phyloP scores from a whole-genome alignment of 345 rosid genomes.

The Nasturtium officinale region DNA sequence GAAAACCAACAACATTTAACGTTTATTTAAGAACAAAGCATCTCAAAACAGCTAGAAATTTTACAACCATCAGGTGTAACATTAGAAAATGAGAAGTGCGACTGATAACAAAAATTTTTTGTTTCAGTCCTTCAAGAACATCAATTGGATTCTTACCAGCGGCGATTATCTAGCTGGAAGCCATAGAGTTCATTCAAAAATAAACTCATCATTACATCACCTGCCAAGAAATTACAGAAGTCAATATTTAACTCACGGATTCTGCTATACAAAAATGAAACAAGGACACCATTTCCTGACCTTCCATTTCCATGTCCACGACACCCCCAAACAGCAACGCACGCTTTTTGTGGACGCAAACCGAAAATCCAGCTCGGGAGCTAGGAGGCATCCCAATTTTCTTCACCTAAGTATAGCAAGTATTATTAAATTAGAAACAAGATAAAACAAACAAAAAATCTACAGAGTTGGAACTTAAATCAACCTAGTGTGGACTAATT shows the following conservation, averaged over 20 bases:
- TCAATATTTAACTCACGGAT: not conserved
- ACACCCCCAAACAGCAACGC: slow-evolving; percentile 95
- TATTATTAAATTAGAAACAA: slow-evolving; percentile 10
- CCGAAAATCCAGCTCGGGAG: slow-evolving; percentile 89
- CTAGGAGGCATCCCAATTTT: slow-evolving; percentile 97
- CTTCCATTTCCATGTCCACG: slow-evolving; percentile 95
- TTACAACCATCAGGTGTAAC: not conserved
- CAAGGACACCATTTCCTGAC: slow-evolving; percentile 38
- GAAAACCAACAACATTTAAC: not conserved
- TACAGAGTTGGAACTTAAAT: not conserved
- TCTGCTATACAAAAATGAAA: slow-evolving; percentile 4
- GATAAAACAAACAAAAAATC: not conserved
- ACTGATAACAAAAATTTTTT: no score
- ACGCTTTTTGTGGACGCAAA: slow-evolving; percentile 95
- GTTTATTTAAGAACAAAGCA: not conserved
- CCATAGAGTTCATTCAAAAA: slow-evolving; percentile 97
- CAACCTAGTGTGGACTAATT: not conserved
- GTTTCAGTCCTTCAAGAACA: no score
- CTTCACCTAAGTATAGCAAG: slow-evolving; percentile 60
- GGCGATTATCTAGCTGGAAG: slow-evolving; percentile 90
- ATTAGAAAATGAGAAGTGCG: not conserved
- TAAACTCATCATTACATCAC: slow-evolving; percentile 92
- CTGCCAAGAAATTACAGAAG: slow-evolving; percentile 47
- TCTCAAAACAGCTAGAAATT: not conserved
- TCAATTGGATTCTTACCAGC: slow-evolving; percentile 62